Conservation (phyloP, 1,284 basidiomycete genomes). For the Trichosporon sp. region DNA sequence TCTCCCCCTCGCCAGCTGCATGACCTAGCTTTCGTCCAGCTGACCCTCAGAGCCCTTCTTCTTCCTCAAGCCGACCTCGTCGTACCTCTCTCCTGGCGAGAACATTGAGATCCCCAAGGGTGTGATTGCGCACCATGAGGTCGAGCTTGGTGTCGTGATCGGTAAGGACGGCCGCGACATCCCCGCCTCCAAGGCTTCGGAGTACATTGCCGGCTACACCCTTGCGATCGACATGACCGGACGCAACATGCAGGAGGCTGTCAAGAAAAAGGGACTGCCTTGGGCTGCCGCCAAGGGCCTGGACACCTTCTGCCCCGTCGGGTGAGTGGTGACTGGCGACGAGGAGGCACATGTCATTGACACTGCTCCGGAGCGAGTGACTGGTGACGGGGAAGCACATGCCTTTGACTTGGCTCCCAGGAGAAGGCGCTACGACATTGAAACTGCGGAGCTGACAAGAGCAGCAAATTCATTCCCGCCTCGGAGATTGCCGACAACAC, state of each 20-base stretch:
- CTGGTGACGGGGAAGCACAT: background rate
- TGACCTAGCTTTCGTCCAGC: background rate
- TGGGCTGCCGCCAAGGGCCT: slow-evolving; percentile 92
- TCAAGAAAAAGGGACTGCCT: slow-evolving; percentile 86
- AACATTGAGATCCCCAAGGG: slow-evolving; percentile 81
- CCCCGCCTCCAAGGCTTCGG: slow-evolving; percentile 61
- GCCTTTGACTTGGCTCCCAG: too few species aligned
- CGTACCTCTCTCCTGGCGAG: slow-evolving; percentile 67
- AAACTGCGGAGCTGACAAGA: slow-evolving; percentile 8
- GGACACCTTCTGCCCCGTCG: slow-evolving; percentile 79
- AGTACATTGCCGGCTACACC: slow-evolving; percentile 85
- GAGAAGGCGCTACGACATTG: too few species aligned
- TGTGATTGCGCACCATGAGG: slow-evolving; percentile 84
- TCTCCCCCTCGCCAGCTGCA: too few species aligned
- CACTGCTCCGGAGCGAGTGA: background rate
- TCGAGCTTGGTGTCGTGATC: slow-evolving; percentile 95
- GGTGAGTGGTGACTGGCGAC: slow-evolving; percentile 29
- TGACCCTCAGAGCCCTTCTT: slow-evolving; percentile 75
- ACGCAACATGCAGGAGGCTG: slow-evolving; percentile 87
- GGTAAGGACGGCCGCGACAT: slow-evolving; percentile 81
- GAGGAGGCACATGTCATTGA: background rate
- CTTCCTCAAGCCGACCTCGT: slow-evolving; percentile 93
- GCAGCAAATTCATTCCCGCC: slow-evolving; percentile 74
- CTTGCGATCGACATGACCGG: slow-evolving; percentile 93
- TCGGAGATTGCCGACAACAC: slow-evolving; percentile 64